Conservation (phyloP, 2,329 filamentous ascomycete genomes). For the Arthrinium phaeospermum region DNA sequence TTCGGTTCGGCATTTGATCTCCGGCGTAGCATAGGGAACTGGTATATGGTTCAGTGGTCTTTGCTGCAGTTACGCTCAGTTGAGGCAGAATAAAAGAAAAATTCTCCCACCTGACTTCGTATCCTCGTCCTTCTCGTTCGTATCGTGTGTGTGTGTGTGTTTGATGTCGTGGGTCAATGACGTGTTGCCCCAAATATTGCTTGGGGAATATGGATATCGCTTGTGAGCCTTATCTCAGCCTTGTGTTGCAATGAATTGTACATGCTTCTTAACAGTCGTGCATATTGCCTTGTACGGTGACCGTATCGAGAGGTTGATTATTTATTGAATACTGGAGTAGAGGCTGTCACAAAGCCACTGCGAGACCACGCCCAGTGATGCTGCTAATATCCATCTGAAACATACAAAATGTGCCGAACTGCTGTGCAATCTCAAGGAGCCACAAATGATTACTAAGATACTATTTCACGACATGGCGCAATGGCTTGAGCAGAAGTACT, state of each 20-base stretch:
- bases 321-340: background rate
- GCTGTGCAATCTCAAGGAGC: background rate
- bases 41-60: slow-evolving; percentile 39
- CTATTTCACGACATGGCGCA: background rate
- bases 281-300: too few species aligned
- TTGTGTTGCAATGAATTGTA: background rate
- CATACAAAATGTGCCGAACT: background rate
- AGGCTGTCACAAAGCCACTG: background rate
- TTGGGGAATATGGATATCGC: background rate
- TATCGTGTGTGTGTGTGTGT: background rate
- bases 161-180: background rate
- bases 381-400: background rate
- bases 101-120: slow-evolving; percentile 1
- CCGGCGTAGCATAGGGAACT: slow-evolving; percentile 43
- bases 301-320: background rate
- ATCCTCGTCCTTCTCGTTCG: background rate
- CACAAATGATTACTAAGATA: background rate
- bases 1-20: slow-evolving; percentile 39
- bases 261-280: background rate
- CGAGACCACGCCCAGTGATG: background rate
- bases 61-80: slow-evolving; percentile 31
- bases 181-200: background rate
- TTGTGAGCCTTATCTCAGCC: background rate
- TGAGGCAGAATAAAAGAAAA: slow-evolving; percentile 22
- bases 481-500: background rate